phyloP scores from a whole-genome alignment of 495 filamentous ascomycete species.

The Aspergillus olivimuriae region DNA sequence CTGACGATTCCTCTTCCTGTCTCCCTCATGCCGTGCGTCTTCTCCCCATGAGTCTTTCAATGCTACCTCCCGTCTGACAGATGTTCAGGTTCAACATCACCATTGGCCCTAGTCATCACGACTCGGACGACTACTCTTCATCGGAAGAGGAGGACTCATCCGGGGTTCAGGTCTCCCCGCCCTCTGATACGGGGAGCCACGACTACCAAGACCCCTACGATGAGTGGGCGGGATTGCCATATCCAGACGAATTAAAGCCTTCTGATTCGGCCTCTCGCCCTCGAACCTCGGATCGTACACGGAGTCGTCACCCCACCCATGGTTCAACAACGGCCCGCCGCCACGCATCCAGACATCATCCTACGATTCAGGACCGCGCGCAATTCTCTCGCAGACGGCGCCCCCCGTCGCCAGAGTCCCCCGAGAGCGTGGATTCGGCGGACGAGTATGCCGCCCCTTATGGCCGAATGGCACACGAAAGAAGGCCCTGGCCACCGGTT shows the following conservation, averaged over 20 bases:
- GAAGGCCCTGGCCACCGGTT: conserved; percentile 29
- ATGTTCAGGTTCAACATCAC: conserved; percentile 42
- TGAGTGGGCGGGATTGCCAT: conserved; percentile 45
- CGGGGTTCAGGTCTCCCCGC: conserved; percentile 43
- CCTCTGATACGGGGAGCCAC: conserved; percentile 44
- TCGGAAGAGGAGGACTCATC: conserved; percentile 52
- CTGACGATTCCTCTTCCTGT: neutral
- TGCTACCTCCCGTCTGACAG: conserved; percentile 4
- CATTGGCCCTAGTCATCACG: conserved; percentile 36
- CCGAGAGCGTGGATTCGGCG: conserved; percentile 48
- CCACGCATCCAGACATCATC: conserved; percentile 30
- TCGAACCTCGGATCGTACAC: conserved; percentile 43
- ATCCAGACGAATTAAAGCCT: conserved; percentile 65
- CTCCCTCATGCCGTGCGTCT: conserved; percentile 15
- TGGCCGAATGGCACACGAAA: conserved; percentile 30
- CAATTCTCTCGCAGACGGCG: conserved; percentile 36
- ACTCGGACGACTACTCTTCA: conserved; percentile 37
- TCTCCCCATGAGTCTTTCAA: neutral
- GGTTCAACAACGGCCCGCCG: conserved; percentile 39
- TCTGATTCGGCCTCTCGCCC: conserved; percentile 77
- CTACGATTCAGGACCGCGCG: conserved; percentile 31
- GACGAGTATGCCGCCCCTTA: conserved; percentile 40
- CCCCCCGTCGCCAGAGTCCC: conserved; percentile 45
- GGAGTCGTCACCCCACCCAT: conserved; percentile 27
- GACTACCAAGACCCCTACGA: conserved; percentile 43